Evolutionary conservation across 2,329 filamentous ascomycete species (phyloP).

Genomic region (Colletotrichum magnum): DNA sequence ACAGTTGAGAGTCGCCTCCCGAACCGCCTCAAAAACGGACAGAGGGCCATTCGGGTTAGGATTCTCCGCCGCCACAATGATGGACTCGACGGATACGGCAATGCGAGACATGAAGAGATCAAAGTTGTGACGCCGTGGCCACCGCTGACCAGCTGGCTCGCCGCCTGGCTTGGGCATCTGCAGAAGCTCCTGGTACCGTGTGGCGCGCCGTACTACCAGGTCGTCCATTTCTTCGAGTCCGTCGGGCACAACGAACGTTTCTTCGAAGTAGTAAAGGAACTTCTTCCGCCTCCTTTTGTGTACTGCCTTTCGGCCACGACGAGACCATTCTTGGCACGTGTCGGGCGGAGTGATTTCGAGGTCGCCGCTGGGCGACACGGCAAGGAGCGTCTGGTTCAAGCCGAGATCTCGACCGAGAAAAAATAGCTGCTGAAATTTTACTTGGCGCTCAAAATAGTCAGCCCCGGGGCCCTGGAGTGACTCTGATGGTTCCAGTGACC

Average conservation of each 20-base stretch:
- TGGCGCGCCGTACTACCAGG: conserved; percentile 32
- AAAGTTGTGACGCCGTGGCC: conserved; percentile 34
- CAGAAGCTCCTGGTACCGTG: conserved; percentile 25
- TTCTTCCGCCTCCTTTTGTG: conserved; percentile 35
- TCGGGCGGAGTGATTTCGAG: conserved; percentile 33
- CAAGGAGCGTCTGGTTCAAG: conserved; percentile 31
- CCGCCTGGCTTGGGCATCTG: not conserved
- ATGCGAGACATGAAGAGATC: conserved; percentile 37
- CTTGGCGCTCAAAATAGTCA: conserved; percentile 8
- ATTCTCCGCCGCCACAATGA: conserved; percentile 35
- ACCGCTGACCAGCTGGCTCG: conserved; percentile 31
- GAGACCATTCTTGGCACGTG: conserved; percentile 29
- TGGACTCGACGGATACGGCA: conserved; percentile 37
- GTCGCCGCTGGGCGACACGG: conserved; percentile 11
- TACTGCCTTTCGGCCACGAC: conserved; percentile 2
- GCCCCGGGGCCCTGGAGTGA: conserved; percentile 21
- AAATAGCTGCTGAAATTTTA: conserved; percentile 39
- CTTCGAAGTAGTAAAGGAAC: conserved; percentile 34
- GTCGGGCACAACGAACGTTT: conserved; percentile 40
- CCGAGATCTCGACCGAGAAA: conserved; percentile 33
- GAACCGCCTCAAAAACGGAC: conserved; percentile 30
- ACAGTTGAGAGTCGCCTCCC: conserved; percentile 27
- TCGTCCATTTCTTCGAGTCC: conserved; percentile 39
- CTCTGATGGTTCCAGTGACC: not conserved
- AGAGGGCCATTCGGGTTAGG: conserved; percentile 18